phyloP scores from a whole-genome alignment of 495 filamentous ascomycete genomes.

The Astrocystis sublimbata region DNA sequence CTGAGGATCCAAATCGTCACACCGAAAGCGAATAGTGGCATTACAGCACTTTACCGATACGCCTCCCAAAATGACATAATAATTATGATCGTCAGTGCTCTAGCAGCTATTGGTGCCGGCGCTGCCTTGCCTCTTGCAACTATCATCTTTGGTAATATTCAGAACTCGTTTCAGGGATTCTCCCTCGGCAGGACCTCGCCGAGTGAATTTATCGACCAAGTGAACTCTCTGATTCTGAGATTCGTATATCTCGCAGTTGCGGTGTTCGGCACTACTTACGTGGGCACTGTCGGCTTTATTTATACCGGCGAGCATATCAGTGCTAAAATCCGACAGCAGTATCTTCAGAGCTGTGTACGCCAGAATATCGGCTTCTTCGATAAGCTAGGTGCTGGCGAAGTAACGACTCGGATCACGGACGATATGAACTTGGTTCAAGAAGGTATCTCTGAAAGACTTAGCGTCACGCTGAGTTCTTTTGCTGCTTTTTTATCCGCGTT shows the following conservation, averaged over 20 bases:
- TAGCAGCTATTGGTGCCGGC: conserved; percentile 76
- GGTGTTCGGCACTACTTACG: conserved; percentile 79
- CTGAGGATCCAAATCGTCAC: conserved; percentile 77
- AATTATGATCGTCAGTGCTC: conserved; percentile 64
- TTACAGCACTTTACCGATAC: conserved; percentile 74
- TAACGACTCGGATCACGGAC: conserved; percentile 88
- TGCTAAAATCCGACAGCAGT: conserved; percentile 80
- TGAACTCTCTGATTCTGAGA: conserved; percentile 72
- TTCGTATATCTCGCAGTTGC: conserved; percentile 89
- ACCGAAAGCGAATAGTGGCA: conserved; percentile 62
- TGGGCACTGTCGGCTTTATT: conserved; percentile 85
- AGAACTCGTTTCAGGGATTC: conserved; percentile 70
- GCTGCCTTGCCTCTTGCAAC: conserved; percentile 88
- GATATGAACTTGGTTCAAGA: conserved; percentile 89
- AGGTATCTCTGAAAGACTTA: conserved; percentile 84
- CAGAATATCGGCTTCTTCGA: conserved; percentile 96
- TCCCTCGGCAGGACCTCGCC: conserved; percentile 48
- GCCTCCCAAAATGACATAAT: conserved; percentile 71
- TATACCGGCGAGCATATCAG: conserved; percentile 90
- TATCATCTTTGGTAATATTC: conserved; percentile 75
- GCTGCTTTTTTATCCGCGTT: conserved; percentile 85
- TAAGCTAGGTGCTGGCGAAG: conserved; percentile 86
- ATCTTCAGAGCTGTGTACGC: conserved; percentile 77
- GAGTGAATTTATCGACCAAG: conserved; percentile 57
- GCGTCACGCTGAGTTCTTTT: conserved; percentile 69